Base-by-base conservation (phyloP, 805 yeast genomes). In the Cyberlindnera veronae region DNA sequence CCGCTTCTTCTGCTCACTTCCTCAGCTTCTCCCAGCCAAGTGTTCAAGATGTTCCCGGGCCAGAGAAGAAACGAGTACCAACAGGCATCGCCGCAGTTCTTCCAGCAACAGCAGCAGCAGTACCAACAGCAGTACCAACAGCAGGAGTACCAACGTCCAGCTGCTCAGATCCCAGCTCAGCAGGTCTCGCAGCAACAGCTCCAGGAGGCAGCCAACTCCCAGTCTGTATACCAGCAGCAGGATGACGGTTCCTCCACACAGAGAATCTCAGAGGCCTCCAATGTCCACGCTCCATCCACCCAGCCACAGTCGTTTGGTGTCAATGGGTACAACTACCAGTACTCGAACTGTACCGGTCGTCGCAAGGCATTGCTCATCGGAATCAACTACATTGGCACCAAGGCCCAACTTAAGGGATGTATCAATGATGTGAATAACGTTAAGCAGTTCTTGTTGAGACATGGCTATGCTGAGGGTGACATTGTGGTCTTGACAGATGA, bases 351-450 rank as follows among this genome's bases (percentile, higher is more conserved):
- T 66, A 64, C 75, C 5, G 95, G 95, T 12, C 68, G 70, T 24
- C 74, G 79, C 45, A 87, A 86, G 62, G 95, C 95, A 2, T 58
- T 87, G 39, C 56, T 85, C 36, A 70, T 87, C 41, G 95, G 95
- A 11, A 80, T 83, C 59, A 87, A 87, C 63, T 87, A 87, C 61
- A 68, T 76, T 45, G 89, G 89, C 6, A 63, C 81, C 4, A 61
- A 58, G 35, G 81, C 77, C 54, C 74, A 70, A 46, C 63, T 87
- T 34, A 68, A 79, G 32, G 95, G 95, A 2, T 86, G 95, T 60
- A 82, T 87, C 55, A 87, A 87, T 55, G 95, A 86, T 61, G 87
- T 72, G 14, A 61, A 70, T 36, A 61, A 74, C 76, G 69, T 66
- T 61, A 50, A 48, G 50, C 51, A 58, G 23, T 72, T 71, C 45